phyloP scores from a whole-genome alignment of 169 alveolate genomes.

The Babesia ovata region DNA sequence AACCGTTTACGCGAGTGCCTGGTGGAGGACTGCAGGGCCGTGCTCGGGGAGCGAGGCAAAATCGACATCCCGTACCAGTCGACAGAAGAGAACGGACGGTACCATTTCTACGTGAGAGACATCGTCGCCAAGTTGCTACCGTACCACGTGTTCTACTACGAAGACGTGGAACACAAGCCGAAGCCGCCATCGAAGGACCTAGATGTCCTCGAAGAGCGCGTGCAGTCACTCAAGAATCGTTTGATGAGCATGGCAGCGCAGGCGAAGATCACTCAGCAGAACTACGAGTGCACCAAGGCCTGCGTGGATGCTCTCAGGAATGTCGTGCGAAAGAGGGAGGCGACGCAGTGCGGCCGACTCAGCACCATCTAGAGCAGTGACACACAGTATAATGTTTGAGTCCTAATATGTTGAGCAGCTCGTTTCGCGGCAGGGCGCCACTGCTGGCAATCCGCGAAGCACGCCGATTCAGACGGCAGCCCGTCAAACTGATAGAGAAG shows the following conservation, averaged over 20 bases:
- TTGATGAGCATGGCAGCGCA: neutral
- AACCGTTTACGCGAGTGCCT: slow-evolving; percentile 41
- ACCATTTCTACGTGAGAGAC: slow-evolving; percentile 28
- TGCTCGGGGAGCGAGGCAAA: slow-evolving; percentile 53
- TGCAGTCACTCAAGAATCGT: neutral
- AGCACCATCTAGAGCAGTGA: neutral
- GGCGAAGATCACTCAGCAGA: neutral
- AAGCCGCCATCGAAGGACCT: neutral
- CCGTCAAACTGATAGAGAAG: slow-evolving; percentile 25
- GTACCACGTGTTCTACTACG: slow-evolving; percentile 49
- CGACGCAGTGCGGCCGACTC: too few species aligned
- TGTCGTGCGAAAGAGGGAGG: neutral
- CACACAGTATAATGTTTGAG: neutral
- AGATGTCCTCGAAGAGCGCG: neutral
- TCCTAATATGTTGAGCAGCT: neutral
- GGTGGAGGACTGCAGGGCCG: slow-evolving; percentile 57
- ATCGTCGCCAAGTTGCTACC: slow-evolving; percentile 42
- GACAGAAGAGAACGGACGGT: slow-evolving; percentile 7
- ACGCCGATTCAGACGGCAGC: slow-evolving; percentile 4
- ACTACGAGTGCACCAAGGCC: neutral
- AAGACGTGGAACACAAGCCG: neutral
- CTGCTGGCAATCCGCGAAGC: neutral
- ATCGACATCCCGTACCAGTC: slow-evolving; percentile 34
- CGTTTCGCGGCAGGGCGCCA: neutral
- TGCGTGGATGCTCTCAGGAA: neutral